Base-by-base conservation (phyloP, 805 yeast genomes). In the Candida ascalaphidarum region DNA sequence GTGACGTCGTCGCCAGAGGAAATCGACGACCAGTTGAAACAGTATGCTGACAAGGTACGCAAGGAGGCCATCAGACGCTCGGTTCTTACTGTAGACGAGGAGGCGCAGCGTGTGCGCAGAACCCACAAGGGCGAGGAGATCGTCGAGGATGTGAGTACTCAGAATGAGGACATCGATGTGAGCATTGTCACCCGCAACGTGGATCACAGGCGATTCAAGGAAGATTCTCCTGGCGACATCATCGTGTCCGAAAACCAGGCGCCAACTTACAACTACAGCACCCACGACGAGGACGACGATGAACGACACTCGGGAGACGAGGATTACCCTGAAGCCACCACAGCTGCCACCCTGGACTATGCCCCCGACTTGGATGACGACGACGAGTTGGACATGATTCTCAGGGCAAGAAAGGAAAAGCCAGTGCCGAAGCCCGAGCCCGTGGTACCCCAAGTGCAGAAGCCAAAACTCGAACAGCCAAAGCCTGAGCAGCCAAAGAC, bases 101-200 rank as follows among this genome's bases (percentile, higher is more conserved):
- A 44, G 17, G 47, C 55, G 17, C 85, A 85, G 11, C 67, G 77
- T 25, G 73, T 83, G 39, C 66, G 84, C 40, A 67, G 85, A 43
- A 83, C 95, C 3, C 95, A 85, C 49, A 82, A 81, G 50, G 95
- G 96, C 15, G 95, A 86, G 36, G 88, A 81, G 45, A 50, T 81
- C n/a, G 66, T 83, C 5, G 94, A 81, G 31, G 41, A 43, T 27
- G 39, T 43, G 6, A 30, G 36, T 22, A 41, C 41, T 17, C 40
- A 46, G 20, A 36, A 36, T 11, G 52, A 50, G 11, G 52, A 45
- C 14, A 40, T 43, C 19, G 56, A 53, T 25, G 43, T 40, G 12
- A 40, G 39, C 27, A 45, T 61, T 15, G 43, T 53, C 6, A 44
- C 55, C 8, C 44, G 51, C 24, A 50, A 50, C 22, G 54, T 61